Conservation (phyloP, 768 basidiomycete genomes). For the Suillus variegatus region DNA sequence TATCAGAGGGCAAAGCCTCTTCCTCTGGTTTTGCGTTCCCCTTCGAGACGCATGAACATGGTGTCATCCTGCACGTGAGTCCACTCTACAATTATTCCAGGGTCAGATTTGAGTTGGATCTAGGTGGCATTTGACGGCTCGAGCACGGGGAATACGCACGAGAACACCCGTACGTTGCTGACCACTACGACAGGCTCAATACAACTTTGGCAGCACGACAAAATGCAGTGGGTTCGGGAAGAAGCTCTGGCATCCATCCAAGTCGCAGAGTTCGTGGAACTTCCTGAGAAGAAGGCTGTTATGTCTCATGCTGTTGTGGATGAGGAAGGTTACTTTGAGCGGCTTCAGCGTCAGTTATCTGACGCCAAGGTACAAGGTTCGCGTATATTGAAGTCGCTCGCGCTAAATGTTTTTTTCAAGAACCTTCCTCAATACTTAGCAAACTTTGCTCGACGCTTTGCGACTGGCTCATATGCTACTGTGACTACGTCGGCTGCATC, state of each 20-base stretch:
- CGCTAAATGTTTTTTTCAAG: conserved; percentile 33
- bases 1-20: conserved; percentile 46
- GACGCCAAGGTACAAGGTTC: conserved; percentile 53
- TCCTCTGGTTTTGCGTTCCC: conserved; percentile 57
- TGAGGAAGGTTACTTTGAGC: conserved; percentile 49
- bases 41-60: conserved; percentile 67
- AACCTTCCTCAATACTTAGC: conserved; percentile 69
- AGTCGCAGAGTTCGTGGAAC: conserved; percentile 71
- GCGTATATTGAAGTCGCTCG: background rate
- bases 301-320: conserved; percentile 31
- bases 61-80: conserved; percentile 67
- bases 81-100: conserved; percentile 1
- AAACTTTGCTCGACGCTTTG: conserved; percentile 70
- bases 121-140: conserved; percentile 57
- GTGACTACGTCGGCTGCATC: conserved; percentile 30
- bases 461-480: conserved; percentile 64
- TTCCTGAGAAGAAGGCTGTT: conserved; percentile 59
- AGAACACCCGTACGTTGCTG: conserved; percentile 48
- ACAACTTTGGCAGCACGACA: conserved; percentile 68
- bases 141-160: conserved; percentile 37
- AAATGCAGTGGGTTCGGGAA: conserved; percentile 75
- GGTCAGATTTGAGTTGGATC: background rate
- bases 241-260: conserved; percentile 70
- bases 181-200: conserved; percentile 78
- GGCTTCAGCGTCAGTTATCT: conserved; percentile 56